phyloP scores from a whole-genome alignment of 371 early-diverging fungal genomes.

The Capillidium rhysosporum region DNA sequence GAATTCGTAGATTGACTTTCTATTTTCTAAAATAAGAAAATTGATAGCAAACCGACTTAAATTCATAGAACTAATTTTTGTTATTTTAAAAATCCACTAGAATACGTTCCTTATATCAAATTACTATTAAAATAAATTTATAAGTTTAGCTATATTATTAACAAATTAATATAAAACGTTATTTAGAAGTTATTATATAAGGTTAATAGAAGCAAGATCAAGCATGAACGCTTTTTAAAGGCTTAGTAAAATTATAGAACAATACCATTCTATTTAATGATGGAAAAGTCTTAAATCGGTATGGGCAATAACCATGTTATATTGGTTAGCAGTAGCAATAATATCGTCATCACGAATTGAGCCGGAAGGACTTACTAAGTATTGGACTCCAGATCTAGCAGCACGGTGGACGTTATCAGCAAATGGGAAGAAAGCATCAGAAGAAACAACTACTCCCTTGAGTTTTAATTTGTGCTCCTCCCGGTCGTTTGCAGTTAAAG shows the following conservation, averaged over 20 bases:
- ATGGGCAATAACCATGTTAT: constrained; percentile 64
- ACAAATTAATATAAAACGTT: too few species aligned
- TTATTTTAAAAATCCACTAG: too few species aligned
- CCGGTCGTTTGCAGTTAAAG: constrained; percentile 61
- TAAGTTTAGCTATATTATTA: too few species aligned
- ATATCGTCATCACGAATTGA: constrained; percentile 73
- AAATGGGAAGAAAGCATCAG: constrained; percentile 98
- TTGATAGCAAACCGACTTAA: too few species aligned
- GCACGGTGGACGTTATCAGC: constrained; percentile 86
- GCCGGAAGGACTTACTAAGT: constrained; percentile 80
- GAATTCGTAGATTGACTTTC: background rate
- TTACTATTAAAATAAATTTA: too few species aligned
- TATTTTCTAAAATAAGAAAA: too few species aligned
- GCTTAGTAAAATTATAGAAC: too few species aligned
- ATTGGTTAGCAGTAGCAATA: constrained; percentile 59
- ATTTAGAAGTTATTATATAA: too few species aligned
- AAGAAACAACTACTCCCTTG: constrained; percentile 58
- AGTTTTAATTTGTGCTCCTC: constrained; percentile 49
- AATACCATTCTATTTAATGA: constrained; percentile 31
- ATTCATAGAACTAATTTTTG: too few species aligned
- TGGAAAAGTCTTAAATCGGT: constrained; percentile 86
- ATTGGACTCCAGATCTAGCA: constrained; percentile 63
- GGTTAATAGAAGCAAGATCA: too few species aligned
- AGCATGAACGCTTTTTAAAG: too few species aligned
- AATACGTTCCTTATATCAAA: too few species aligned